These are phyloP conservation scores for Microthlaspi erraticum DNA, from an alignment of 345 rosid genomes.

Conservation along the genomic window DNA sequence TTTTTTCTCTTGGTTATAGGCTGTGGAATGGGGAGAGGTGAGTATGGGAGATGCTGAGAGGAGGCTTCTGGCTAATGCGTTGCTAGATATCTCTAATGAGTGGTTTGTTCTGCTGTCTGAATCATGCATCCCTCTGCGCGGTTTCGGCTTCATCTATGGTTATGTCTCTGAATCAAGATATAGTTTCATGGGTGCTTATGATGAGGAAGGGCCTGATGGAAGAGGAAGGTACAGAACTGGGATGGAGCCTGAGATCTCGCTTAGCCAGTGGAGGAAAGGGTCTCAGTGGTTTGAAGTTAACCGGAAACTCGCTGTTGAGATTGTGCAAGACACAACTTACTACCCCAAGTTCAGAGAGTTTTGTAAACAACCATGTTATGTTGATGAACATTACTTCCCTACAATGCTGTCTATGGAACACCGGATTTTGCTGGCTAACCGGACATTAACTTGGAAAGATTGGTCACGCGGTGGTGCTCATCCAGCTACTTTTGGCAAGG, in stretches of 20 bases:
- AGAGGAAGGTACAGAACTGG: conserved; percentile 70
- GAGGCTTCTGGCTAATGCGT: conserved; percentile 85
- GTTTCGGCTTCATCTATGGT: conserved; percentile 62
- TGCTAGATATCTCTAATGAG: conserved; percentile 86
- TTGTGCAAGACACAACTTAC: conserved; percentile 64
- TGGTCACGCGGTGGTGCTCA: conserved; percentile 97
- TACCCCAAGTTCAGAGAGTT: conserved; percentile 80
- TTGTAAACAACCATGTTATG: conserved; percentile 78
- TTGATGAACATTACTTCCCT: conserved; percentile 91
- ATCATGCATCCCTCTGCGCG: conserved; percentile 85
- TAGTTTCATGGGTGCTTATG: conserved; percentile 85
- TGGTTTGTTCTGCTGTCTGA: conserved; percentile 91
- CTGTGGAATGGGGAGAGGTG: conserved; percentile 89
- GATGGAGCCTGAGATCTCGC: conserved; percentile 73
- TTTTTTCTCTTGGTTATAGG: conserved; percentile 46
- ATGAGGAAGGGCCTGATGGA: conserved; percentile 77
- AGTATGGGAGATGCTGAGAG: conserved; percentile 96
- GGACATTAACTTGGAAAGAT: conserved; percentile 83
- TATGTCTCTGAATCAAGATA: conserved; percentile 65
- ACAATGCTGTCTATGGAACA: conserved; percentile 74
- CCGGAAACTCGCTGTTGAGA: conserved; percentile 64
- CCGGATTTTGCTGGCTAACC: conserved; percentile 68
- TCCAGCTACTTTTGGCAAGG: conserved; percentile 76
- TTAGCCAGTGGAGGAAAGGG: conserved; percentile 91
- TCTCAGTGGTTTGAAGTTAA: conserved; percentile 92